These are phyloP conservation scores for Aspergillus ostianus DNA, from an alignment of 495 filamentous ascomycete species.

Conservation along the genomic window DNA sequence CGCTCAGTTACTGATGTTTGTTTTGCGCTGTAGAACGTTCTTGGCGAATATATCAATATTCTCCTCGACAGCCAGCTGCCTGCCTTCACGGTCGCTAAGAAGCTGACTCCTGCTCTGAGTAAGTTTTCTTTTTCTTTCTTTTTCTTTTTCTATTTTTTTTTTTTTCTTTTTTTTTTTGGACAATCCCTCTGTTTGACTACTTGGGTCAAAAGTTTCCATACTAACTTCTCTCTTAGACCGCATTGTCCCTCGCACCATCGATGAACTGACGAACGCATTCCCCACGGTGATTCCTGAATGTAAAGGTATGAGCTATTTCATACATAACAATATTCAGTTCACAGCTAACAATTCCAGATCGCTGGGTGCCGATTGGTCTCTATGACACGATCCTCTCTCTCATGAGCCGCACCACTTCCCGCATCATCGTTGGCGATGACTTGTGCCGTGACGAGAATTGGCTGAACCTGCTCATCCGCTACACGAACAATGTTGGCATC, in stretches of 20 bases:
- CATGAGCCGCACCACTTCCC: conserved; percentile 53
- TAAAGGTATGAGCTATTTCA: conserved; percentile 14
- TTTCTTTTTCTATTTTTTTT: too few species aligned
- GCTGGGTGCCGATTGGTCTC: conserved; percentile 24
- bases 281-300: conserved; percentile 23
- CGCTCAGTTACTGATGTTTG: background rate
- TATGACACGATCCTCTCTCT: conserved; percentile 36
- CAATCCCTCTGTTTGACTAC: background rate
- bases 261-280: conserved; percentile 31
- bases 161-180: background rate
- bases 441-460: conserved; percentile 56
- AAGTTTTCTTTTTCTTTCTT: background rate
- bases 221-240: conserved; percentile 15
- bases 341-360: background rate
- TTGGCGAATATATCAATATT: conserved; percentile 34
- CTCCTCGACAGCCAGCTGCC: conserved; percentile 26
- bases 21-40: conserved; percentile 20
- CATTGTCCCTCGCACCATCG: conserved; percentile 28
- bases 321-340: background rate
- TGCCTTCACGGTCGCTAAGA: conserved; percentile 23
- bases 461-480: conserved; percentile 50
- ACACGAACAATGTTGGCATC: conserved; percentile 49
- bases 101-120: conserved; percentile 29
- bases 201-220: background rate
- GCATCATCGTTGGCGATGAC: conserved; percentile 54